These are phyloP conservation scores for Didymella exigua DNA, from an alignment of 2,329 filamentous ascomycete genomes.

Conservation along the genomic window DNA sequence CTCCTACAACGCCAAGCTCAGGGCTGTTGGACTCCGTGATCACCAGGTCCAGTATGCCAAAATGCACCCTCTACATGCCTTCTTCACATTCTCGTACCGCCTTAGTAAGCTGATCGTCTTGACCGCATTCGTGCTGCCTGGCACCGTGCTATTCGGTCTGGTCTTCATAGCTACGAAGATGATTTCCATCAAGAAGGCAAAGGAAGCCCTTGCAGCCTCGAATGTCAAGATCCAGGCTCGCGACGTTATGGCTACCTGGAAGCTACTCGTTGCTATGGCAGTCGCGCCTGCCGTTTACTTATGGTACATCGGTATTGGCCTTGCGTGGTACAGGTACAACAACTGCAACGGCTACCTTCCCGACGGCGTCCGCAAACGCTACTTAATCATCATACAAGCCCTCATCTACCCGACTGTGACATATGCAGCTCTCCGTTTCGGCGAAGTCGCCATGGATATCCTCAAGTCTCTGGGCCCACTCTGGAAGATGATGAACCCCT, in stretches of 20 bases:
- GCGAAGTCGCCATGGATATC: constrained; percentile 99
- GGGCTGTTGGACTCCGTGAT: constrained; percentile 85
- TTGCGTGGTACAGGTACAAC: constrained; percentile 57
- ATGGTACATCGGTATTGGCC: constrained; percentile 40
- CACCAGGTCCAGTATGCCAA: constrained; percentile 93
- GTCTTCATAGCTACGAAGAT: constrained; percentile 48
- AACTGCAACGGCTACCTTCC: constrained; percentile 83
- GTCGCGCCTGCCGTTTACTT: constrained; percentile 44
- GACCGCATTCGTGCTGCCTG: constrained; percentile 81
- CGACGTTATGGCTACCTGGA: constrained; percentile 52
- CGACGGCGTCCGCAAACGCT: constrained; percentile 72
- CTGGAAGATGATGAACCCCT: constrained; percentile 81
- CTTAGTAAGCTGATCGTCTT: constrained; percentile 77
- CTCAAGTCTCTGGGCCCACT: constrained; percentile 91
- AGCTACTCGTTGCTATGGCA: constrained; percentile 49
- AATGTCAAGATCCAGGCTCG: constrained; percentile 49
- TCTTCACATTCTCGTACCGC: constrained; percentile 79
- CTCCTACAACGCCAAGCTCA: constrained; percentile 84
- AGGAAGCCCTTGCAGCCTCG: constrained; percentile 48
- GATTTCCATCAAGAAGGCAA: constrained; percentile 47
- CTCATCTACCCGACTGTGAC: constrained; percentile 85
- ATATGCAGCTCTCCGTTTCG: constrained; percentile 90
- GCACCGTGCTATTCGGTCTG: constrained; percentile 77
- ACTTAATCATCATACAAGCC: constrained; percentile 70
- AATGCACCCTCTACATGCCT: constrained; percentile 76